These are phyloP conservation scores for Apophysomyces ossiformis DNA, from an alignment of 371 early-diverging fungal genomes.

Conservation along the genomic window DNA sequence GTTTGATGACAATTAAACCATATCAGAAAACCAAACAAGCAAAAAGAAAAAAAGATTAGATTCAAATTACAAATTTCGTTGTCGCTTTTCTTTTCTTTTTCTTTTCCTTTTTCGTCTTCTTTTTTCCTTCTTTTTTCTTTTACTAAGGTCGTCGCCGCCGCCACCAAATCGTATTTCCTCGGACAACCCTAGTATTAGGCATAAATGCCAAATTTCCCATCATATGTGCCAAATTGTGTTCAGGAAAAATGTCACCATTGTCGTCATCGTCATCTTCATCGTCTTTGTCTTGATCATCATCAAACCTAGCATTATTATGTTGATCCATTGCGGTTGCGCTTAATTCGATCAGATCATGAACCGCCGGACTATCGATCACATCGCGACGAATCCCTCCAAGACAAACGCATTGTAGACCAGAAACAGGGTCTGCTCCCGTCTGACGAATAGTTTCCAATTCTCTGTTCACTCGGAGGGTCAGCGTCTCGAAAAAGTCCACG, in stretches of 20 bases:
- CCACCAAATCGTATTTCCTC: conserved; percentile 54
- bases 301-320: background rate
- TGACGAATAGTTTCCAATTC: conserved; percentile 28
- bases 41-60: conserved; percentile 7
- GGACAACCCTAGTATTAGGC: conserved; percentile 42
- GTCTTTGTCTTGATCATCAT: background rate
- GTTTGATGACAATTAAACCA: too few relatives aligned
- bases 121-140: too few relatives aligned
- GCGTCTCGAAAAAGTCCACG: conserved; percentile 37
- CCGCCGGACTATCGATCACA: conserved; percentile 28
- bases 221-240: conserved; percentile 22
- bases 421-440: background rate
- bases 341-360: conserved; percentile 31
- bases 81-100: too few relatives aligned
- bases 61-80: conserved; percentile 11
- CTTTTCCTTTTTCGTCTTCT: too few relatives aligned
- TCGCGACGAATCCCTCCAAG: conserved; percentile 43
- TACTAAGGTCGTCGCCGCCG: conserved; percentile 32
- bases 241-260: conserved; percentile 14
- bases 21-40: conserved; percentile 5
- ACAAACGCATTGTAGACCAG: conserved; percentile 42
- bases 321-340: conserved; percentile 38
- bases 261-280: conserved; percentile 24
- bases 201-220: conserved; percentile 30
- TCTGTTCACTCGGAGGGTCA: conserved; percentile 35